Percentiles rank a stretch among this genome's conserved stretches.
Conservation (phyloP, 2,329 filamentous ascomycete species). For the Pseudocercospora macadamiae region DNA sequence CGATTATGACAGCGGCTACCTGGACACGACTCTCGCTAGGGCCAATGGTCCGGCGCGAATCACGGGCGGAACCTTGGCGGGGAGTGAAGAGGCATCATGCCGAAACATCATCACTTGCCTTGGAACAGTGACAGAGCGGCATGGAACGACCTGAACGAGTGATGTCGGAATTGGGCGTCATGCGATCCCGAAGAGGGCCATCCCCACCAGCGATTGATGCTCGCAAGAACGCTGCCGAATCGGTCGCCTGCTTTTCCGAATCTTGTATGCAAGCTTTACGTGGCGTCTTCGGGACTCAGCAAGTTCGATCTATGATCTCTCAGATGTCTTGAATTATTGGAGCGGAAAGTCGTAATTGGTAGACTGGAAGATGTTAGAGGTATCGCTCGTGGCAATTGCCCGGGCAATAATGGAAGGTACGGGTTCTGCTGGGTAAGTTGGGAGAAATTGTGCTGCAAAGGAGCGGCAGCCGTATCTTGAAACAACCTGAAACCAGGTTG, state of each 20-base stretch:
- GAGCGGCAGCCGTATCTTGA: neutral
- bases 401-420: too few relatives aligned
- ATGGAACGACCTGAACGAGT: constrained; percentile 1
- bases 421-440: neutral
- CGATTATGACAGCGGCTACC: constrained; percentile 11
- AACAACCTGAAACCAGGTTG: neutral
- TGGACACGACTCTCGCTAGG: constrained; percentile 9
- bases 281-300: too few relatives aligned
- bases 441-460: neutral
- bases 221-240: too few relatives aligned
- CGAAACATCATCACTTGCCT: constrained; percentile 9
- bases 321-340: too few relatives aligned
- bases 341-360: too few relatives aligned
- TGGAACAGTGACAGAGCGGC: neutral
- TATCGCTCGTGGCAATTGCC: too few relatives aligned
- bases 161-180: neutral
- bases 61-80: constrained; percentile 17
- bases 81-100: constrained; percentile 11
- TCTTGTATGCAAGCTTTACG: too few relatives aligned
- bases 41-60: constrained; percentile 2
- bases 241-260: too few relatives aligned
- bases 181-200: neutral
- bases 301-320: too few relatives aligned
- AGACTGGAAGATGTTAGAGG: too few relatives aligned
- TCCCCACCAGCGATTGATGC: neutral